A percentile compares a stretch with the other conserved stretches of the same genome.
Conservation (phyloP, 2,329 filamentous ascomycete genomes). For the Didymella segeticola region DNA sequence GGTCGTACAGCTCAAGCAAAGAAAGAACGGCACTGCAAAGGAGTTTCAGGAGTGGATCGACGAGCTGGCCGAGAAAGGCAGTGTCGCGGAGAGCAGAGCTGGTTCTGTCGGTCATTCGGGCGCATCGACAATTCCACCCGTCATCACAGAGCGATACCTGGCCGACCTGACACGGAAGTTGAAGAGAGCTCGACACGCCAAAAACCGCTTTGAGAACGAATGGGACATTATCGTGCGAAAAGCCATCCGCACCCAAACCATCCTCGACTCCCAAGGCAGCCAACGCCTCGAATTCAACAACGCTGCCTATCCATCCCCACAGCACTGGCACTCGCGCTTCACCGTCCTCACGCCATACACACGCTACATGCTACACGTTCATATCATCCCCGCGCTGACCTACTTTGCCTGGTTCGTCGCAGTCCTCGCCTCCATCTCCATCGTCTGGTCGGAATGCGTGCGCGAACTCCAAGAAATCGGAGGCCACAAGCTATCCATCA, state of each 20-base stretch:
- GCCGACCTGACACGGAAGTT: constrained; percentile 87
- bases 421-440: constrained; percentile 76
- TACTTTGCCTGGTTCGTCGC: constrained; percentile 72
- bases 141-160: constrained; percentile 92
- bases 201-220: constrained; percentile 81
- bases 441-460: constrained; percentile 93
- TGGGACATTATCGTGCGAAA: constrained; percentile 82
- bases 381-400: constrained; percentile 73
- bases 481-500: constrained; percentile 72
- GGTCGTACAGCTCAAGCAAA: constrained; percentile 76
- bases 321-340: constrained; percentile 58
- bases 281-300: constrained; percentile 78
- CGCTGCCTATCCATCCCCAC: constrained; percentile 48
- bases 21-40: constrained; percentile 78
- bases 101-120: constrained; percentile 31
- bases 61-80: constrained; percentile 81
- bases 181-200: constrained; percentile 80
- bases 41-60: constrained; percentile 95
- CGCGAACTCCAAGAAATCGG: constrained; percentile 69
- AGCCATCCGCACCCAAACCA: constrained; percentile 77
- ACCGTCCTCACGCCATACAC: constrained; percentile 75
- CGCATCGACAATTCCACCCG: constrained; percentile 68
- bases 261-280: constrained; percentile 83
- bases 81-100: constrained; percentile 66
- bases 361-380: constrained; percentile 78